Base-by-base conservation (phyloP, 257 asterid genomes). In the Solanum ossicruentum region DNA sequence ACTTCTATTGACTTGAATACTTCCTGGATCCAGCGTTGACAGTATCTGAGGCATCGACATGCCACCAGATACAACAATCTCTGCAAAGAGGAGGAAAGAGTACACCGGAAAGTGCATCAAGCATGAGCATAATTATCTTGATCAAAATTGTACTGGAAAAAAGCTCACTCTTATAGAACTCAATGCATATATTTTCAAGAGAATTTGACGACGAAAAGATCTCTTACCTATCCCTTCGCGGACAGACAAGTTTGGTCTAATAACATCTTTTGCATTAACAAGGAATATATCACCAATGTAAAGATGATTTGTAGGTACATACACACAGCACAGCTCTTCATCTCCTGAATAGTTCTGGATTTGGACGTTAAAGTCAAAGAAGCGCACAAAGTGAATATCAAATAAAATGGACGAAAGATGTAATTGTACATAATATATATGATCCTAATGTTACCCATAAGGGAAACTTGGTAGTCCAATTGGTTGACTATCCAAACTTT, bases 211-310 rank as follows among this genome's bases (percentile, higher is more conserved):
- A 63, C 10, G 45, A 9, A 18, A 80, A 28, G 73, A 65, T 51
- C 0, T 43, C 88, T 88, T 87, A 91, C 93, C 93, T 84, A 91
- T 91, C 60, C 93, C 93, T 85, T 91, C 92, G 51, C 93, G 89
- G 49, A 91, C 92, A n/a, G 93, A 91, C 85, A 89, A 86, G 85
- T 84, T 91, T 39, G 93, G 92, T 58, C 93, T 85, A 23, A 91
- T 90, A 75, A 91, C 91, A 84, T 91, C 93, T n/a, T 87, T 87
- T 77, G 91, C 80, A 58, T 85, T 91, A 49, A 91, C 90, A 49
- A 91, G 88, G 84, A 91, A 91, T 55, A 91, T 87, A 88, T 91
- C 93, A 57, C 93, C 93, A 79, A 91, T 84, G 84, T 91, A 91
- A 41, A 91, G 91, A 84, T 91, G 93, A 85, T 91, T 91, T 67